Evolutionary conservation across 106 monocot species (phyloP).

Genomic region (Allium cepa): DNA sequence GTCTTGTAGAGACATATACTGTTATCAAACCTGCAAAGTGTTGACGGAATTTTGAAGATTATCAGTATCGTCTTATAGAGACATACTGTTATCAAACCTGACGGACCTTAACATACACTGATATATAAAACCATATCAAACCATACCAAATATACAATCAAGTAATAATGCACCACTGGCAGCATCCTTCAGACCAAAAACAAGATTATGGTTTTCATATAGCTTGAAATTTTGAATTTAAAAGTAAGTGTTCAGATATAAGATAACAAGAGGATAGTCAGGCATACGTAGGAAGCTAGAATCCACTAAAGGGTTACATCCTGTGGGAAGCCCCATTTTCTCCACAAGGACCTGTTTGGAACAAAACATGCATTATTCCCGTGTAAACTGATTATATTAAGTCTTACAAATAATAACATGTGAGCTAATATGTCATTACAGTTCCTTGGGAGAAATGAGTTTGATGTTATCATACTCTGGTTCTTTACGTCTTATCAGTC

Average conservation of each 20-base stretch:
- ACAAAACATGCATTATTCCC: not conserved
- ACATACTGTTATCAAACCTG: too few relatives aligned
- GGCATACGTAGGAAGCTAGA: conserved; percentile 31
- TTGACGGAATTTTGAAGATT: too few relatives aligned
- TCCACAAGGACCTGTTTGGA: conserved; percentile 53
- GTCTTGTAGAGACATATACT: too few relatives aligned
- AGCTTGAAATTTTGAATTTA: not conserved
- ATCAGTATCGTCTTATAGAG: too few relatives aligned
- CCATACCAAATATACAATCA: too few relatives aligned
- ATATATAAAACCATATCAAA: too few relatives aligned
- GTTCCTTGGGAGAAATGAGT: too few relatives aligned
- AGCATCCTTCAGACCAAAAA: conserved; percentile 44
- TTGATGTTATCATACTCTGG: too few relatives aligned
- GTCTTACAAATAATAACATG: not conserved
- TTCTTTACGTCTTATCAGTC: too few relatives aligned
- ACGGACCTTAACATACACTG: too few relatives aligned
- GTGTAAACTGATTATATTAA: not conserved
- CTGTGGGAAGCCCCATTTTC: conserved; percentile 64
- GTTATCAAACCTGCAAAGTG: too few relatives aligned
- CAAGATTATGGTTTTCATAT: not conserved
- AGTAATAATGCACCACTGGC: conserved; percentile 72
- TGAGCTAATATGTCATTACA: too few relatives aligned
- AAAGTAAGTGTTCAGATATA: not conserved
- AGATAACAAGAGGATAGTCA: not conserved
- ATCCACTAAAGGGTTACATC: conserved; percentile 1